phyloP scores from a whole-genome alignment of 148 eudicot species.

The Rheum nobile region DNA sequence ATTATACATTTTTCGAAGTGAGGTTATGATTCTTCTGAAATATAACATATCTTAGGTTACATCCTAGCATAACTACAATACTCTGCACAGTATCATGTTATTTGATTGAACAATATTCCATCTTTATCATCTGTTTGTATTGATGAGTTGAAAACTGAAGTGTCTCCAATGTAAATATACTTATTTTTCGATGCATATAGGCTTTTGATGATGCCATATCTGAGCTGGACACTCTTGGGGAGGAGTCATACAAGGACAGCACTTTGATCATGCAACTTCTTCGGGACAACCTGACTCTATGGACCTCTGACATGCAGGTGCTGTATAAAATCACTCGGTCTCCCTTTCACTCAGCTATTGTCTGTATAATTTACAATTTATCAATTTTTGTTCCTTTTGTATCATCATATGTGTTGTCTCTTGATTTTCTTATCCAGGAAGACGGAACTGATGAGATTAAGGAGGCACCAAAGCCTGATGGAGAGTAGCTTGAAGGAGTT shows the following conservation, averaged over 20 bases:
- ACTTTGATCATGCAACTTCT: constrained; percentile 46
- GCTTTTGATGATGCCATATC: constrained; percentile 45
- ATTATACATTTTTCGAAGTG: background rate
- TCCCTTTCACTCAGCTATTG: background rate
- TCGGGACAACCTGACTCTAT: constrained; percentile 40
- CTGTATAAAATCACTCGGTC: background rate
- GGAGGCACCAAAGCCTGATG: constrained; percentile 10
- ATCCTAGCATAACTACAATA: background rate
- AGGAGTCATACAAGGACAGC: constrained; percentile 47
- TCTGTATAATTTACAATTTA: background rate
- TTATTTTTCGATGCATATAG: background rate
- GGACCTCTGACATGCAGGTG: constrained; percentile 44
- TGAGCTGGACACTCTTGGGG: constrained; percentile 44
- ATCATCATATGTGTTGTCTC: background rate
- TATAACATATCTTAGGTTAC: background rate
- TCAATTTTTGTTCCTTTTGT: background rate
- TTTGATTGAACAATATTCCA: background rate
- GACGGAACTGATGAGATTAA: constrained; percentile 11
- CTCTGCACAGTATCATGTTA: background rate
- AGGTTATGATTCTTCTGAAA: background rate
- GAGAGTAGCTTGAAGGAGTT: background rate
- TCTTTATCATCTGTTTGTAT: background rate
- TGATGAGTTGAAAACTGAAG: background rate
- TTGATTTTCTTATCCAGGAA: background rate
- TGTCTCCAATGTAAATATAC: background rate